Conservation (phyloP, 257 asterid genomes). For the Cynanchum wilfordii region DNA sequence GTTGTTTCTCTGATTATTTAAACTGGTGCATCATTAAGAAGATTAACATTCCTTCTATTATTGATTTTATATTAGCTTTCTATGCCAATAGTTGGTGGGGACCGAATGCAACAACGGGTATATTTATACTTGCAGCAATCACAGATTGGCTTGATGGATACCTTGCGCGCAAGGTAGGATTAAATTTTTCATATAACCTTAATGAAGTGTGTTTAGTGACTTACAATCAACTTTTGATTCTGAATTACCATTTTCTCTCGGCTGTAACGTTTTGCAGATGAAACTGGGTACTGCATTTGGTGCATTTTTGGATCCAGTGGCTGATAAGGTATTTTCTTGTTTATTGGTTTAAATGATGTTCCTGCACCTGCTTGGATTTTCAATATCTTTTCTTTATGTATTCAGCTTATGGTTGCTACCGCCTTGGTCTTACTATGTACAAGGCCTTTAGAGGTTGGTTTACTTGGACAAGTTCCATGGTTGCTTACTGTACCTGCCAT, state of each 20-base stretch:
- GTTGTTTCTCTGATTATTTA: background rate
- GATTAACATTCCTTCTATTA: conserved; percentile 13
- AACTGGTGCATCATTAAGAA: background rate
- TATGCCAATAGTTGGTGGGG: conserved; percentile 93
- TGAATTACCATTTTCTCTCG: conserved; percentile 3
- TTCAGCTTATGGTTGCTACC: conserved; percentile 98
- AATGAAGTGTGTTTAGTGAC: conserved; percentile 4
- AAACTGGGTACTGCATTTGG: conserved; percentile 90
- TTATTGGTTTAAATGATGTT: background rate
- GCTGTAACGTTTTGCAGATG: conserved; percentile 54
- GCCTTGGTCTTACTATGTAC: conserved; percentile 88
- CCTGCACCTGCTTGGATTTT: background rate
- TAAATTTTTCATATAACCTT: conserved; percentile 10
- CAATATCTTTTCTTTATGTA: conserved; percentile 10
- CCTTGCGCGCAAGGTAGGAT: conserved; percentile 84
- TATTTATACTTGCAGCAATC: conserved; percentile 76
- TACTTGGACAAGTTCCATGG: conserved; percentile 82
- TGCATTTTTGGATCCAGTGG: conserved; percentile 98
- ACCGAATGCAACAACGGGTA: conserved; percentile 70
- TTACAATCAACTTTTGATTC: background rate
- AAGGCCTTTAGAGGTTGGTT: conserved; percentile 63
- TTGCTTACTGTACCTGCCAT: conserved; percentile 78
- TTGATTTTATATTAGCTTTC: conserved; percentile 50
- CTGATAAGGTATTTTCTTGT: conserved; percentile 70
- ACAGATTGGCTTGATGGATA: conserved; percentile 99